A percentile compares a stretch with the other conserved stretches of the same genome.
These are phyloP conservation scores for Phytophthora megakarya DNA, from an alignment of 352 stramenopile genomes.

Conservation along the genomic window DNA sequence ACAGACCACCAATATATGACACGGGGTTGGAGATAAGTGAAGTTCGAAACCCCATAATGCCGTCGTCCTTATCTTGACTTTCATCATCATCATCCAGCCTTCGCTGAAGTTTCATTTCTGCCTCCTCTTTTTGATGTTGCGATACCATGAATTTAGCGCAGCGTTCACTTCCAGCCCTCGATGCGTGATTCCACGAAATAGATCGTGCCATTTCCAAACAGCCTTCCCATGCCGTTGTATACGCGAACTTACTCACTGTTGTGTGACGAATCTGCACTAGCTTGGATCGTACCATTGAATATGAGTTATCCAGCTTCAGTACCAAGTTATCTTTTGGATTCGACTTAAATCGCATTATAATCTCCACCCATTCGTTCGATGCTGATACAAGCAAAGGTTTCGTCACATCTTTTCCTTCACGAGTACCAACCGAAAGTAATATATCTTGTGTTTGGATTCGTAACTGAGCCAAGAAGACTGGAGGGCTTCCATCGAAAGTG, in stretches of 20 bases:
- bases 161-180: slow-evolving; percentile 39
- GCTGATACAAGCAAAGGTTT: slow-evolving; percentile 48
- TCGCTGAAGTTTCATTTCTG: slow-evolving; percentile 53
- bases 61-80: slow-evolving; percentile 35
- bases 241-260: slow-evolving; percentile 31
- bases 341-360: slow-evolving; percentile 42
- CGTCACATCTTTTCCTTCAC: slow-evolving; percentile 38
- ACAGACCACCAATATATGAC: slow-evolving; percentile 63
- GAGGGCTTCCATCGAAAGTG: background rate
- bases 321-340: slow-evolving; percentile 13
- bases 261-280: slow-evolving; percentile 52
- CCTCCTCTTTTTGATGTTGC: slow-evolving; percentile 47
- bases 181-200: slow-evolving; percentile 75
- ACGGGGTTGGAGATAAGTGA: slow-evolving; percentile 68
- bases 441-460: slow-evolving; percentile 52
- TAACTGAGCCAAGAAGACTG: slow-evolving; percentile 37
- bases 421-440: slow-evolving; percentile 32
- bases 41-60: slow-evolving; percentile 51
- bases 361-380: slow-evolving; percentile 56
- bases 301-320: slow-evolving; percentile 72
- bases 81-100: slow-evolving; percentile 28
- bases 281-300: slow-evolving; percentile 67
- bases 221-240: slow-evolving; percentile 56
- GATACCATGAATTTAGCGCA: slow-evolving; percentile 52
- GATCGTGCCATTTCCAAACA: slow-evolving; percentile 69